These are phyloP conservation scores for Asterionellopsis glacialis DNA, from an alignment of 108 stramenopile species.

Conservation along the genomic window DNA sequence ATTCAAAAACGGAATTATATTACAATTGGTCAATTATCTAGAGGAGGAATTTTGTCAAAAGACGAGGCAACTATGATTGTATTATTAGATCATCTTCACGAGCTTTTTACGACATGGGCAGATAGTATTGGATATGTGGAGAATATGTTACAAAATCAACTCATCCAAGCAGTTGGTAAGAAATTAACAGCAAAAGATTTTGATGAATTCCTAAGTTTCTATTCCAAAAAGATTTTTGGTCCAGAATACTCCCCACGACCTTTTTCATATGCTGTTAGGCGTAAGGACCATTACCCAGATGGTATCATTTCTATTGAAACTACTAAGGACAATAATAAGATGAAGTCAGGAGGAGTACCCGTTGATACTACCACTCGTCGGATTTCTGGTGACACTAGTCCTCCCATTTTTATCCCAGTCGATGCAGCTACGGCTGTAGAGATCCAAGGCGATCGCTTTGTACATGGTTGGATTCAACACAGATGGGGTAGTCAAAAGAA, in stretches of 20 bases:
- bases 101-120: no score
- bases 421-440: slow-evolving; percentile 44
- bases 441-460: slow-evolving; percentile 43
- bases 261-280: slow-evolving; percentile 64
- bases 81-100: no score
- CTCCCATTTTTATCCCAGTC: slow-evolving; percentile 32
- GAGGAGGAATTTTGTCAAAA: no score
- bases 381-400: slow-evolving; percentile 5
- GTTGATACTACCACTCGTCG: slow-evolving; percentile 37
- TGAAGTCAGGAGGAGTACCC: no score
- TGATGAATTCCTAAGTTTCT: slow-evolving; percentile 51
- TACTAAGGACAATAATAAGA: slow-evolving; percentile 1
- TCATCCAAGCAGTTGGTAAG: slow-evolving; percentile 69
- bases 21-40: no score
- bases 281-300: slow-evolving; percentile 56
- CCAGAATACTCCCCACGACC: slow-evolving; percentile 38
- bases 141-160: slow-evolving; percentile 49
- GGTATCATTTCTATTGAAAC: slow-evolving; percentile 38
- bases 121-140: slow-evolving; percentile 50
- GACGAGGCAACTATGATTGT: no score
- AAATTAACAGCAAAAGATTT: slow-evolving; percentile 48
- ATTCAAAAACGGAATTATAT: no score
- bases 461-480: slow-evolving; percentile 71
- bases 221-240: slow-evolving; percentile 42
- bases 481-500: slow-evolving; percentile 24